Conservation (phyloP, 2,329 filamentous ascomycete genomes). For the Pyrenochaeta sp. region DNA sequence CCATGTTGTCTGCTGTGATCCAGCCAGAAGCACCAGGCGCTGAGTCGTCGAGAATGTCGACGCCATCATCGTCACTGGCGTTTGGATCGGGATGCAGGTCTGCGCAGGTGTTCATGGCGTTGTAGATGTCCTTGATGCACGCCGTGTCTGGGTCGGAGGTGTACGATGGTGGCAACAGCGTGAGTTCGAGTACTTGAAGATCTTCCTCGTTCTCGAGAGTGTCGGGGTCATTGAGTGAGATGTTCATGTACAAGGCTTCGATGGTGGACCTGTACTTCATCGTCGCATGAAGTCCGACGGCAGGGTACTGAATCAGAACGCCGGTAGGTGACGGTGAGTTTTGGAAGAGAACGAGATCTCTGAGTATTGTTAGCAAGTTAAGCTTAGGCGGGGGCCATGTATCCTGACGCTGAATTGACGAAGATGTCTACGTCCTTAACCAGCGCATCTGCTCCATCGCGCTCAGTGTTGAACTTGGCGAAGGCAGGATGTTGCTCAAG, state of each 20-base stretch:
- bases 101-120: constrained; percentile 75
- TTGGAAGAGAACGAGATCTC: constrained; percentile 71
- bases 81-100: constrained; percentile 77
- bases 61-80: constrained; percentile 65
- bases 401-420: constrained; percentile 55
- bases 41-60: constrained; percentile 54
- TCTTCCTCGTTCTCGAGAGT: constrained; percentile 67
- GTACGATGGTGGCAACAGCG: constrained; percentile 62
- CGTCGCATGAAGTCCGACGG: constrained; percentile 77
- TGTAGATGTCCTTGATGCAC: constrained; percentile 64
- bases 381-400: background rate
- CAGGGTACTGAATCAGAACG: constrained; percentile 74
- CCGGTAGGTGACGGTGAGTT: constrained; percentile 61
- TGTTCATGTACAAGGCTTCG: constrained; percentile 47
- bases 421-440: constrained; percentile 55
- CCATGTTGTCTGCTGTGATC: constrained; percentile 92
- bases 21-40: constrained; percentile 78
- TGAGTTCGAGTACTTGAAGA: constrained; percentile 71
- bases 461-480: constrained; percentile 51
- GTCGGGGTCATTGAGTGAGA: constrained; percentile 60
- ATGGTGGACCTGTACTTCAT: constrained; percentile 60
- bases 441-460: constrained; percentile 35
- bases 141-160: constrained; percentile 30
- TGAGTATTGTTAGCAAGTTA: constrained; percentile 9
- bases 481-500: constrained; percentile 57